These are phyloP conservation scores for Rhizopogon roseolus DNA, from an alignment of 768 basidiomycete genomes.

Conservation along the genomic window DNA sequence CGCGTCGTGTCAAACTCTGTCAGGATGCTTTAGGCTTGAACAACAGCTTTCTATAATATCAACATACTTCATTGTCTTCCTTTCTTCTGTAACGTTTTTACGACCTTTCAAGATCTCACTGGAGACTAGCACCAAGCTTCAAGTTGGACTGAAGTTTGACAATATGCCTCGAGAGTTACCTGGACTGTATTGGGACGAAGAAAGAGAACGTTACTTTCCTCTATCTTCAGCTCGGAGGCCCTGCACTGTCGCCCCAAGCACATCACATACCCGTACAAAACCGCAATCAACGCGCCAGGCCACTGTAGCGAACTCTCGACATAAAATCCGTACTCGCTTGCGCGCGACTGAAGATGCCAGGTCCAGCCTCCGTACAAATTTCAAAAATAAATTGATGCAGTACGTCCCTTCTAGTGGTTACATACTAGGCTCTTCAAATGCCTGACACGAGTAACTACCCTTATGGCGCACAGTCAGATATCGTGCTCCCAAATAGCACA, in stretches of 20 bases:
- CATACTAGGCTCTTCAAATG: background rate
- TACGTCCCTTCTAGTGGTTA: conserved; percentile 7
- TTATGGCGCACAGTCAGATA: conserved; percentile 31
- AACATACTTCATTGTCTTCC: no score
- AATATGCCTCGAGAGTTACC: conserved; percentile 47
- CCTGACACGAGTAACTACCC: background rate
- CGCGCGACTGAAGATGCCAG: background rate
- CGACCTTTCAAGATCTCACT: no score
- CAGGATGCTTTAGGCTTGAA: no score
- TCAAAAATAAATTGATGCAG: conserved; percentile 23
- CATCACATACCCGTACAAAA: background rate
- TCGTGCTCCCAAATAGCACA: conserved; percentile 33
- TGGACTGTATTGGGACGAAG: conserved; percentile 53
- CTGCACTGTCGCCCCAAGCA: background rate
- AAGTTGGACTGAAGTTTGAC: no score
- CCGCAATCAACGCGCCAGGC: background rate
- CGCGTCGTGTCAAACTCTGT: no score
- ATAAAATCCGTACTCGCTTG: background rate
- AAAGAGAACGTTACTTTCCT: conserved; percentile 54
- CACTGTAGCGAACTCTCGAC: background rate
- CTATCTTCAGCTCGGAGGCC: conserved; percentile 29
- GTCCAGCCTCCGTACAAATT: conserved; percentile 5
- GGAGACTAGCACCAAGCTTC: no score
- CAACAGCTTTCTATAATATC: no score
- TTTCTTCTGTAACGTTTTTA: no score